Percentiles rank a stretch among this genome's conserved stretches.
phyloP scores from a whole-genome alignment of 2,329 filamentous ascomycete genomes.

The Neofusicoccum cordaticola region DNA sequence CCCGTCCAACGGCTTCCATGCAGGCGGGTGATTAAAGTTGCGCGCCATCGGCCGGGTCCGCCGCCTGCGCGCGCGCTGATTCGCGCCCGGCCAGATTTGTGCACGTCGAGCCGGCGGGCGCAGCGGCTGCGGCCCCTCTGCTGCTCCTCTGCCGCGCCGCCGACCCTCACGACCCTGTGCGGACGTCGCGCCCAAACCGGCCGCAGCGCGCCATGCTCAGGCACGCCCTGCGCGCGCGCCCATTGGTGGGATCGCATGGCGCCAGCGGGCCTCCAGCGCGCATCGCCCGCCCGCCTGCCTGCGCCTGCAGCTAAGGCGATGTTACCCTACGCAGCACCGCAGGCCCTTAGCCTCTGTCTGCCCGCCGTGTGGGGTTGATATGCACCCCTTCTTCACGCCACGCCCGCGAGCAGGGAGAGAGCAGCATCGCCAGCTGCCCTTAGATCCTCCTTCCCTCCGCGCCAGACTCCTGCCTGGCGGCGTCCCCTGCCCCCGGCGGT shows the following conservation, averaged over 20 bases:
- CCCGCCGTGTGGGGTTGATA: slow-evolving; percentile 12
- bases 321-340: slow-evolving; percentile 12
- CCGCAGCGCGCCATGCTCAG: slow-evolving; percentile 4
- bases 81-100: slow-evolving; percentile 4
- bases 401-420: slow-evolving; percentile 10
- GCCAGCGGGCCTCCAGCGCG: background rate
- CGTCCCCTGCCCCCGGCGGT: background rate
- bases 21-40: slow-evolving; percentile 15
- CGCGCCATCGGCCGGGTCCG: slow-evolving; percentile 12
- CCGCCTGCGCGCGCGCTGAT: background rate
- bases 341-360: background rate
- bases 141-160: background rate
- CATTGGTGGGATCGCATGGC: slow-evolving; percentile 12
- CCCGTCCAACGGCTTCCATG: slow-evolving; percentile 15
- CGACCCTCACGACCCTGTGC: background rate
- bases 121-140: slow-evolving; percentile 6
- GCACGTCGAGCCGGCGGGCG: slow-evolving; percentile 2
- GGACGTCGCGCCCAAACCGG: slow-evolving; percentile 1
- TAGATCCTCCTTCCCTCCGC: slow-evolving; percentile 13
- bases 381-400: slow-evolving; percentile 17
- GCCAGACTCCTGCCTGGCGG: background rate
- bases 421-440: slow-evolving; percentile 1
- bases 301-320: slow-evolving; percentile 9
- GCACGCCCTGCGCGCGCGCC: background rate
- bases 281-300: background rate